Conservation (phyloP, 2,329 filamentous ascomycete species). For the Coniochaeta sp. region DNA sequence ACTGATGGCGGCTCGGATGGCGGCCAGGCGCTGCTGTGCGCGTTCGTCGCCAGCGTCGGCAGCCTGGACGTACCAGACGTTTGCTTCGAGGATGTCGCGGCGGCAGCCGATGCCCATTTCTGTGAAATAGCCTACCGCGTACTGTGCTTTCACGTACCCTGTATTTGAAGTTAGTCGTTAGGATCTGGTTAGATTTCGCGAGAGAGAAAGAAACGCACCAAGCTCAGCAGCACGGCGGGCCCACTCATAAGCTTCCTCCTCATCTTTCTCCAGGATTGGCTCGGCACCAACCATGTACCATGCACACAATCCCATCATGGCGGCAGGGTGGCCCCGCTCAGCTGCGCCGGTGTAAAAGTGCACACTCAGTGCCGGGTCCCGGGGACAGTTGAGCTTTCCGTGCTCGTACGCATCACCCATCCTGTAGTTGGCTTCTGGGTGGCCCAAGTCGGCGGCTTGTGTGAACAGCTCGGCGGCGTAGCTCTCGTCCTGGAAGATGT, state of each 20-base stretch:
- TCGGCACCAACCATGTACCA: constrained; percentile 98
- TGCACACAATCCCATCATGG: constrained; percentile 97
- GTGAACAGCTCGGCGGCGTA: constrained; percentile 95
- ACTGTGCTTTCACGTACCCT: constrained; percentile 74
- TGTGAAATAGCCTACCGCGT: constrained; percentile 93
- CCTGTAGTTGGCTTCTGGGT: constrained; percentile 76
- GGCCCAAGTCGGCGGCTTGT: constrained; percentile 84
- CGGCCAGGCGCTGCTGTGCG: constrained; percentile 77
- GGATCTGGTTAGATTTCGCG: neutral
- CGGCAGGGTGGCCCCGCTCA: constrained; percentile 71
- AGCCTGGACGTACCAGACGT: constrained; percentile 96
- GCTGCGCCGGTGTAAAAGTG: constrained; percentile 96
- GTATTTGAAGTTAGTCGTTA: constrained; percentile 1
- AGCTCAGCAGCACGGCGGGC: constrained; percentile 77
- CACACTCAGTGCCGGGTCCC: constrained; percentile 86
- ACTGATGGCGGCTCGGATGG: constrained; percentile 69
- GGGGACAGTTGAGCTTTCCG: constrained; percentile 77
- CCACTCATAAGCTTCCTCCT: constrained; percentile 96
- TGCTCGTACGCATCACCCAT: constrained; percentile 98
- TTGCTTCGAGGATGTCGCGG: constrained; percentile 89
- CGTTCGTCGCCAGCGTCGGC: constrained; percentile 87
- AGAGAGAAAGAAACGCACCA: constrained; percentile 48
- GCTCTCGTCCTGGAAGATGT: constrained; percentile 82
- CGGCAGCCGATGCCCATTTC: constrained; percentile 98
- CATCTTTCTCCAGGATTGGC: constrained; percentile 87